A percentile compares a stretch with the other conserved stretches of the same genome.
Conservation (phyloP, 306 rosid species). For the Vigna angularis region DNA sequence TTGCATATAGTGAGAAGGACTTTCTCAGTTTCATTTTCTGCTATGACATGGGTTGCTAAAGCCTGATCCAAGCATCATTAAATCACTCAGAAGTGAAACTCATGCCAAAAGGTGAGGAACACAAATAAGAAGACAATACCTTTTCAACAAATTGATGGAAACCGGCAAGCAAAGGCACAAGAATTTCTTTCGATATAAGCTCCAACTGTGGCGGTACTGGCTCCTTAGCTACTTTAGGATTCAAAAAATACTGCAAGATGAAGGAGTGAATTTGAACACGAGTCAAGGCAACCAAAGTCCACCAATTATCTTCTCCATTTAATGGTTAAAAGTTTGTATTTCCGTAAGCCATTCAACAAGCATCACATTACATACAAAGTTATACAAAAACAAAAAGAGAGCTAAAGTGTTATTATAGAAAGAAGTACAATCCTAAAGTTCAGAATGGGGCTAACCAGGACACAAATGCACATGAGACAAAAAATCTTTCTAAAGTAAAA, state of each 20-base stretch:
- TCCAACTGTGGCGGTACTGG: conserved; percentile 83
- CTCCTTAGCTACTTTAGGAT: conserved; percentile 84
- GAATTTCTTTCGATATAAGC: conserved; percentile 67
- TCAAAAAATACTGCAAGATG: conserved; percentile 75
- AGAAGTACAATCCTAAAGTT: conserved; percentile 7
- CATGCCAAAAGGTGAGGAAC: conserved; percentile 15
- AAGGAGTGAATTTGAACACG: conserved; percentile 23
- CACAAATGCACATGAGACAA: background rate
- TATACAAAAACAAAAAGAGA: background rate
- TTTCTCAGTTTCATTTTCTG: conserved; percentile 63
- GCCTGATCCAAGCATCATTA: conserved; percentile 59
- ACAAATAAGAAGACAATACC: conserved; percentile 45
- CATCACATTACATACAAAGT: background rate
- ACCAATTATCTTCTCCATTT: background rate
- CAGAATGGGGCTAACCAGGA: background rate
- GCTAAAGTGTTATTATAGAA: background rate
- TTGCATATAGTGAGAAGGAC: conserved; percentile 75
- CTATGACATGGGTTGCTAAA: conserved; percentile 44
- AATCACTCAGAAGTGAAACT: conserved; percentile 41
- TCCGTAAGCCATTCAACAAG: background rate
- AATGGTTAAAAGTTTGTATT: conserved; percentile 12
- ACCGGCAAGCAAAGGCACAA: conserved; percentile 69
- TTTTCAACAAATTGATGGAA: conserved; percentile 75
- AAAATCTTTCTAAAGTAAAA: no score
- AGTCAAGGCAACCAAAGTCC: conserved; percentile 36